Conservation (phyloP, 257 asterid genomes). For the Salvia splendens region DNA sequence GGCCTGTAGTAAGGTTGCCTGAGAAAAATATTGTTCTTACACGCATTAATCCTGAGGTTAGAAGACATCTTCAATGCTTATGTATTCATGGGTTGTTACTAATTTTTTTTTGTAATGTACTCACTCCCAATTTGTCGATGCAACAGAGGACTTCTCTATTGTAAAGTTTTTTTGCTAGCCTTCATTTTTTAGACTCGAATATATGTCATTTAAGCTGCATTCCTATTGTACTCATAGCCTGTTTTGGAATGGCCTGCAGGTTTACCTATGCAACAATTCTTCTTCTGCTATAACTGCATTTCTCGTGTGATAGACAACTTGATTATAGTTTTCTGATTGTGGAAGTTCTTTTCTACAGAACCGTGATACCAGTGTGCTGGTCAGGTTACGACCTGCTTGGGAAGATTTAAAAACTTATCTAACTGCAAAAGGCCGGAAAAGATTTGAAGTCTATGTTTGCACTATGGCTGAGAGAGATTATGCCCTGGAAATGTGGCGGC, state of each 20-base stretch:
- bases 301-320: slow-evolving; percentile 20
- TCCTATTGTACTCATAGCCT: background rate
- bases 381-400: slow-evolving; percentile 97
- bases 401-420: slow-evolving; percentile 84
- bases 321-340: slow-evolving; percentile 30
- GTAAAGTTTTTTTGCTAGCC: slow-evolving; percentile 5
- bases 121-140: slow-evolving; percentile 27
- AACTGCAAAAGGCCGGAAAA: slow-evolving; percentile 89
- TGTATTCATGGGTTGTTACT: slow-evolving; percentile 25
- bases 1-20: slow-evolving; percentile 86
- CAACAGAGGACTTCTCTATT: background rate
- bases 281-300: slow-evolving; percentile 17
- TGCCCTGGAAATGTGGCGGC: slow-evolving; percentile 99
- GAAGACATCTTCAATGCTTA: slow-evolving; percentile 33
- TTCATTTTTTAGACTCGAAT: too few species aligned
- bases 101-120: slow-evolving; percentile 22
- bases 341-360: slow-evolving; percentile 53
- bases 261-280: background rate
- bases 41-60: slow-evolving; percentile 96
- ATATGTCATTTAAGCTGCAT: background rate
- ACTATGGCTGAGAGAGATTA: slow-evolving; percentile 99
- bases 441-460: slow-evolving; percentile 97
- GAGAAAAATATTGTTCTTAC: slow-evolving; percentile 90
- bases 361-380: slow-evolving; percentile 97
- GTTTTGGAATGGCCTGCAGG: background rate